phyloP scores from a whole-genome alignment of 352 stramenopile species.

The Blastocystis sp. region DNA sequence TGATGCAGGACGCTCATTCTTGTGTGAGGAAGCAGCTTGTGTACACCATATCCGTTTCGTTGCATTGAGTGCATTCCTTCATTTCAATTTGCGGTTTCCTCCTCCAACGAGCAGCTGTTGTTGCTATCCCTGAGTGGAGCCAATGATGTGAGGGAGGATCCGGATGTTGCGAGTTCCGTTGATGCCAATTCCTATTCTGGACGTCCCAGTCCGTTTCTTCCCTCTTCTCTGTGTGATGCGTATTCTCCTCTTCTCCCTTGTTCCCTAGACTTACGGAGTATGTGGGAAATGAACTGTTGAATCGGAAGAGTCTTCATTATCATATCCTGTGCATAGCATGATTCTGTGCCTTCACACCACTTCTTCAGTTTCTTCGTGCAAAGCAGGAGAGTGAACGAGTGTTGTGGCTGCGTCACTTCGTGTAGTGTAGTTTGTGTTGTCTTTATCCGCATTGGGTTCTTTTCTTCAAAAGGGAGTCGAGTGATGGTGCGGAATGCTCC shows the following conservation, averaged over 20 bases:
- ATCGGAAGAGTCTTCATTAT: not conserved
- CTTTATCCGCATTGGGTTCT: too few species aligned
- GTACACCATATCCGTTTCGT: conserved; percentile 34
- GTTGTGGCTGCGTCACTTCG: conserved; percentile 10
- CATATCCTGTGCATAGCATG: conserved; percentile 1
- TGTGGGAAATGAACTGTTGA: not conserved
- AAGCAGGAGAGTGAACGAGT: conserved; percentile 33
- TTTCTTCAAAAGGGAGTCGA: too few species aligned
- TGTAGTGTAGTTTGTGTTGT: not conserved
- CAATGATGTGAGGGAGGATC: not conserved
- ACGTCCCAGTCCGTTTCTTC: not conserved
- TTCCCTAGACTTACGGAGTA: not conserved
- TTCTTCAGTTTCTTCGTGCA: not conserved
- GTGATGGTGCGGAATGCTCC: too few species aligned
- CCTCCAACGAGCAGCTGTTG: not conserved
- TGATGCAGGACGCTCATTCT: not conserved
- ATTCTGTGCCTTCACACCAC: conserved; percentile 19
- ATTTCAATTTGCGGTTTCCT: not conserved
- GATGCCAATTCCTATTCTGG: not conserved
- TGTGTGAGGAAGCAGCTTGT: not conserved
- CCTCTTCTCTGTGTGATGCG: not conserved
- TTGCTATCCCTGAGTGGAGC: not conserved
- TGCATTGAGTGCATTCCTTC: not conserved
- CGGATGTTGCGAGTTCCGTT: not conserved
- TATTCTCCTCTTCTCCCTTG: not conserved